Conservation (phyloP, 2,329 filamentous ascomycete species). For the Myotisia sp. region DNA sequence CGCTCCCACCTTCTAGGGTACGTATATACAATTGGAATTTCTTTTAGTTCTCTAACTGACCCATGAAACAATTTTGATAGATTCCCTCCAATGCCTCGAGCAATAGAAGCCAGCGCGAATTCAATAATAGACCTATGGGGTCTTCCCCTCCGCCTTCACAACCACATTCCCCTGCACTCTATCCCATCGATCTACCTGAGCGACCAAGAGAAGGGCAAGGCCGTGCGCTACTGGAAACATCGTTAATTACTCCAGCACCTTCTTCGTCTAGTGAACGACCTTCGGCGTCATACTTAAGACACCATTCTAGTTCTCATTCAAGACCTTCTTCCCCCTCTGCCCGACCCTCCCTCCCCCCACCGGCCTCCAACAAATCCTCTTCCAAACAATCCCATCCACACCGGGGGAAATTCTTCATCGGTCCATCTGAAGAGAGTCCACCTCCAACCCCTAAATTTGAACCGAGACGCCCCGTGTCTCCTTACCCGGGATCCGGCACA, state of each 20-base stretch:
- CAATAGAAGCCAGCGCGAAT: slow-evolving; percentile 41
- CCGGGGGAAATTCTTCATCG: slow-evolving; percentile 42
- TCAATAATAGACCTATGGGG: slow-evolving; percentile 46
- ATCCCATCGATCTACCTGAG: slow-evolving; percentile 61
- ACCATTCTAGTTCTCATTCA: slow-evolving; percentile 16
- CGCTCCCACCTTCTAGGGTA: slow-evolving; percentile 49
- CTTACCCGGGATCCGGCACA: slow-evolving; percentile 54
- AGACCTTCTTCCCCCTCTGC: slow-evolving; percentile 28
- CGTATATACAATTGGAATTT: slow-evolving; percentile 12
- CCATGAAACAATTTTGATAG: slow-evolving; percentile 14
- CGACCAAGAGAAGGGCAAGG: slow-evolving; percentile 33
- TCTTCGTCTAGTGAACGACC: slow-evolving; percentile 35
- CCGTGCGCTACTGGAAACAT: slow-evolving; percentile 15
- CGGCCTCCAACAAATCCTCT: slow-evolving; percentile 25
- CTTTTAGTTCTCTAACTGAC: not conserved
- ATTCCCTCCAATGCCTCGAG: slow-evolving; percentile 43
- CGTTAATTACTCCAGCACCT: slow-evolving; percentile 39
- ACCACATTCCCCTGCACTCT: slow-evolving; percentile 78
- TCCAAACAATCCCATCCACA: slow-evolving; percentile 29
- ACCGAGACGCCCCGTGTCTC: slow-evolving; percentile 32
- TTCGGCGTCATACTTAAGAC: not conserved
- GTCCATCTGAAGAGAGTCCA: slow-evolving; percentile 47
- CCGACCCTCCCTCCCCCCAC: slow-evolving; percentile 26
- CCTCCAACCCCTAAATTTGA: slow-evolving; percentile 42
- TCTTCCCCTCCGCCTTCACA: slow-evolving; percentile 53